Base-by-base conservation (phyloP, 2,329 filamentous ascomycete genomes). In the Sphaerostilbella broomeana region DNA sequence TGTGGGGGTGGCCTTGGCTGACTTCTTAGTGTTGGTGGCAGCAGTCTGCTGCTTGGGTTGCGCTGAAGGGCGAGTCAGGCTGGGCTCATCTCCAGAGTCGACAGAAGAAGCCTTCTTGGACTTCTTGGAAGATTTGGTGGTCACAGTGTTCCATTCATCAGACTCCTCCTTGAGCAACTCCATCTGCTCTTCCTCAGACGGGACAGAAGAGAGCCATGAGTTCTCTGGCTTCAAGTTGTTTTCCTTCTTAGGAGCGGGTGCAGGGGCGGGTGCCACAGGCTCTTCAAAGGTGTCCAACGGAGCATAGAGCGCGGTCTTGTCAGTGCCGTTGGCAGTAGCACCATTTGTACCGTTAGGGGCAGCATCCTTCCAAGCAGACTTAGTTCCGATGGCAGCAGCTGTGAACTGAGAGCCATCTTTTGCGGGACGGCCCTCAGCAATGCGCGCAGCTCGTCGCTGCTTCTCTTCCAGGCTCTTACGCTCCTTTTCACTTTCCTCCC, bases 351-450 rank as follows among this genome's bases (percentile, higher is more conserved):
- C 51, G 26, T 57, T 57, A 40, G 56, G 53, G 21, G 60, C 49
- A 40, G 59, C 59, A 47, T 62, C 58, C 40, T 60, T 63, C 67
- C 68, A 72, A 30, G 61, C 62, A 21, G 67, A 69, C 38, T 65
- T 62, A 46, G 51, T 55, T 28, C 52, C 58, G 38, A 69, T 67
- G 35, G 56, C 59, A 32, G 55, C 59, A 27, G 72, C 68, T 57
- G 68, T 65, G 56, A 75, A 81, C 42, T 69, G 60, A 12, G 75
- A 79, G 29, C 89, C 88, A 51, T 92, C 89, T 70, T 86, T 87
- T 40, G 86, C 84, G 30, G 86, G 72, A 50, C 85, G 79, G 45
- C 88, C 88, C 61, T 94, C 87, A 35, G 86, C 78, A 57, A 88
- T 77, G 49, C 90, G 80, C 40, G 88, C 88, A 44, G 75, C 73